Evolutionary conservation across 1,284 basidiomycete species (phyloP).

Genomic region (Moniliella sp.): DNA sequence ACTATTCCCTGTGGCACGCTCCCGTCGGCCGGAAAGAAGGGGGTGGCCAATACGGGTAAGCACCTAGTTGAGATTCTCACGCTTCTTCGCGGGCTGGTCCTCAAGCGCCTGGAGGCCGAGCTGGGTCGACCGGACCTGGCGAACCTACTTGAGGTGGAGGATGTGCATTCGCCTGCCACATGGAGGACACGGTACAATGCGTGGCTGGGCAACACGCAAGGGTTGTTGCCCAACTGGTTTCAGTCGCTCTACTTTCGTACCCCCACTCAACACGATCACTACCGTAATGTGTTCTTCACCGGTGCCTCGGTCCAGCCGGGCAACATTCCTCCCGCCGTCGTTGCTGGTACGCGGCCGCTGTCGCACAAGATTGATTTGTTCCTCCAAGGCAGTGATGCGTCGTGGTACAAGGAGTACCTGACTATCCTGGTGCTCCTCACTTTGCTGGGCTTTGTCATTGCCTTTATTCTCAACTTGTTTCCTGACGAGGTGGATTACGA

Average conservation of each 20-base stretch:
- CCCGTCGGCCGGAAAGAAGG: conserved; percentile 6
- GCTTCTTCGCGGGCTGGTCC: no score
- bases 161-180: conserved; percentile 31
- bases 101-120: conserved; percentile 12
- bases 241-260: conserved; percentile 32
- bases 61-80: conserved; percentile 16
- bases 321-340: conserved; percentile 28
- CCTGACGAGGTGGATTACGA: background rate
- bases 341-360: conserved; percentile 18
- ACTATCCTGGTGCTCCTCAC: background rate
- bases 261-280: conserved; percentile 18
- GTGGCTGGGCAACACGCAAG: conserved; percentile 35
- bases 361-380: conserved; percentile 10
- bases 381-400: conserved; percentile 2
- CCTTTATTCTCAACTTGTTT: background rate
- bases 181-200: conserved; percentile 35
- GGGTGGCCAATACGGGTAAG: conserved; percentile 10
- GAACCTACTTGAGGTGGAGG: conserved; percentile 13
- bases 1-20: conserved; percentile 35
- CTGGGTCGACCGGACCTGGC: conserved; percentile 12
- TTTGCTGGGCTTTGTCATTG: background rate
- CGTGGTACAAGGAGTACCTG: background rate
- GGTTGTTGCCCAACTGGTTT: conserved; percentile 33
- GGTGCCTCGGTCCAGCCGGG: conserved; percentile 35
- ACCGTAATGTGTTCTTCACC: conserved; percentile 33